Evolutionary conservation across 1,139 yeast species (phyloP).

Genomic region (Tardiomyces depauwii): DNA sequence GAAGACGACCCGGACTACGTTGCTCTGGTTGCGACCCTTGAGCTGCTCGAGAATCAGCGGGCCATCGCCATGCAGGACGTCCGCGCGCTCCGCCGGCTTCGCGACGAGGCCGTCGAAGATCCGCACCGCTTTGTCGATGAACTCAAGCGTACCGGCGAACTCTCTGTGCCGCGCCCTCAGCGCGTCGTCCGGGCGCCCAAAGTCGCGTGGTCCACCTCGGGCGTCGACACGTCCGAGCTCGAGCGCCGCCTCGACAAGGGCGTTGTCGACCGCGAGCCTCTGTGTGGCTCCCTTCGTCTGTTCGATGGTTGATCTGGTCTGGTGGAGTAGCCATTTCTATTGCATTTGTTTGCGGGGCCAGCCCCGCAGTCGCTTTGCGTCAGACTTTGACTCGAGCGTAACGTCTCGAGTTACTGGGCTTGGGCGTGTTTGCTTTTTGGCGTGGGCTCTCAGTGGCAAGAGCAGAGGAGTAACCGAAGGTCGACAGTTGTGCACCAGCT

Average conservation of each 20-base stretch:
- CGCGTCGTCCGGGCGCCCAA: slow-evolving; percentile 16
- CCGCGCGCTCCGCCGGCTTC: slow-evolving; percentile 14
- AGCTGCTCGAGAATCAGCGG: slow-evolving; percentile 17
- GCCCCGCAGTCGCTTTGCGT: too few relatives aligned
- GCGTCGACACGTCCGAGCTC: slow-evolving; percentile 6
- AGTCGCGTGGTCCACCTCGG: slow-evolving; percentile 16
- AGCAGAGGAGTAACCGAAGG: too few relatives aligned
- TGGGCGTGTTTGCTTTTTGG: too few relatives aligned
- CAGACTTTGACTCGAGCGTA: too few relatives aligned
- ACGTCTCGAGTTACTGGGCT: too few relatives aligned
- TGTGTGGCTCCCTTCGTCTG: slow-evolving; percentile 1
- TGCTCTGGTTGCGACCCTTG: slow-evolving; percentile 21
- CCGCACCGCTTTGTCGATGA: slow-evolving; percentile 15
- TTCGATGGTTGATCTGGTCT: neutral
- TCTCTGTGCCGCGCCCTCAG: slow-evolving; percentile 17
- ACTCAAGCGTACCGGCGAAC: slow-evolving; percentile 11
- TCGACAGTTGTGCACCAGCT: too few relatives aligned
- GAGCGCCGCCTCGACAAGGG: neutral
- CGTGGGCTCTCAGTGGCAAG: too few relatives aligned
- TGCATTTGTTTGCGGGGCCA: neutral
- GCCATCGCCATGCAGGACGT: slow-evolving; percentile 17
- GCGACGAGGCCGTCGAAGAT: slow-evolving; percentile 16
- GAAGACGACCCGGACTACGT: slow-evolving; percentile 20
- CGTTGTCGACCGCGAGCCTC: slow-evolving; percentile 2
- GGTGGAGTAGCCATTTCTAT: neutral